A percentile compares a stretch with the other conserved stretches of the same genome.
These are phyloP conservation scores for Metarhizium sp. DNA, from an alignment of 2,329 filamentous ascomycete genomes.

Conservation along the genomic window DNA sequence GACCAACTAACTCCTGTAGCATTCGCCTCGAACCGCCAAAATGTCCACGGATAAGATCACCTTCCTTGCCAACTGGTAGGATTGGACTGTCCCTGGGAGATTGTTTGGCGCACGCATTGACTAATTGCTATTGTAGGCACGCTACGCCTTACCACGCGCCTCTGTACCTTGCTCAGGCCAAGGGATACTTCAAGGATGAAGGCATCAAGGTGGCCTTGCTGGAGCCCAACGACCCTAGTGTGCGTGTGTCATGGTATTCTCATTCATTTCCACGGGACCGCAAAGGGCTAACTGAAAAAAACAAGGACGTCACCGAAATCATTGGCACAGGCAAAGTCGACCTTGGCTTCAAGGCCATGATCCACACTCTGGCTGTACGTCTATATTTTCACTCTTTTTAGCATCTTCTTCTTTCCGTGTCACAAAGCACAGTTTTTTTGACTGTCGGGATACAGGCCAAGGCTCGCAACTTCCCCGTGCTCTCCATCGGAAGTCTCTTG, in stretches of 20 bases:
- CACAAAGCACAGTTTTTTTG: not conserved
- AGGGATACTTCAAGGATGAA: constrained; percentile 66
- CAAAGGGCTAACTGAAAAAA: not conserved
- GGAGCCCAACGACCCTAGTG: constrained; percentile 70
- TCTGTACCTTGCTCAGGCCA: constrained; percentile 66
- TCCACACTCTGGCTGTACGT: constrained; percentile 63
- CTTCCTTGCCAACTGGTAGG: constrained; percentile 74
- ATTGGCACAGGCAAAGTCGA: constrained; percentile 69
- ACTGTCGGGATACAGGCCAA: constrained; percentile 44
- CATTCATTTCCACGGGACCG: not conserved
- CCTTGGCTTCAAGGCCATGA: constrained; percentile 77
- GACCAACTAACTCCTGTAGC: constrained; percentile 39
- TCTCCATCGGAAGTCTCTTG: constrained; percentile 64
- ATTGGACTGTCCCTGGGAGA: constrained; percentile 11
- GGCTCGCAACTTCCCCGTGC: constrained; percentile 63
- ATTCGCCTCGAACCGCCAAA: constrained; percentile 33
- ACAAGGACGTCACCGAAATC: constrained; percentile 69
- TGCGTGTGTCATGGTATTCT: constrained; percentile 16
- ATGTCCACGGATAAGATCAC: constrained; percentile 83
- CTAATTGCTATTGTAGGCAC: constrained; percentile 43
- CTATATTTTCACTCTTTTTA: not conserved
- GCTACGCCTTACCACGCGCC: constrained; percentile 75
- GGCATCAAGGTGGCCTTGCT: constrained; percentile 69
- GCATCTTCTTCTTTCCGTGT: too few species aligned
- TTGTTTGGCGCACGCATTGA: not conserved